Evolutionary conservation across 176 grass and related monocot genomes (phyloP).

Genomic region (Panicum miliaceum): DNA sequence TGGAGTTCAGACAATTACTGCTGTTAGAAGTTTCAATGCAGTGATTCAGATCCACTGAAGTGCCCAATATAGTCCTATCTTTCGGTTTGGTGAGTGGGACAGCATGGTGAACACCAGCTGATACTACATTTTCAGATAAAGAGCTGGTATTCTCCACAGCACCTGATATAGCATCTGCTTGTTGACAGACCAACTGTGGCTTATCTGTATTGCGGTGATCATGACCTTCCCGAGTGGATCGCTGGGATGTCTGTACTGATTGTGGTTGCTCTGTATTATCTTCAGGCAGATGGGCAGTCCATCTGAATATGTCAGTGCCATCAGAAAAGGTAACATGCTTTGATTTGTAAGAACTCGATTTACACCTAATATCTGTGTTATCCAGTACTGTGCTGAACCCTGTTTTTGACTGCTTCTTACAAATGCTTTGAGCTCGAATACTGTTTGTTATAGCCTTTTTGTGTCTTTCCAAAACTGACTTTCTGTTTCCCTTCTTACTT

Average conservation of each 20-base stretch:
- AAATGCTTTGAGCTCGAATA: conserved; percentile 58
- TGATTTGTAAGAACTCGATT: conserved; percentile 40
- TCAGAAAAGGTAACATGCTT: conserved; percentile 74
- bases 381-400: conserved; percentile 18
- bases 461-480: conserved; percentile 47
- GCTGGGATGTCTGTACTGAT: conserved; percentile 43
- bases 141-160: conserved; percentile 36
- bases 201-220: conserved; percentile 38
- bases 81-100: conserved; percentile 27
- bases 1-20: conserved; percentile 36
- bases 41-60: conserved; percentile 58
- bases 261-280: conserved; percentile 45
- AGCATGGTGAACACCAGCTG: conserved; percentile 16
- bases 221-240: conserved; percentile 25
- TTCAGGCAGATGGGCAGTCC: conserved; percentile 40
- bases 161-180: conserved; percentile 24
- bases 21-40: conserved; percentile 39
- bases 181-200: conserved; percentile 32
- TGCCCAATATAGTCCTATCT: conserved; percentile 16
- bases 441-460: conserved; percentile 48
- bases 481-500: conserved; percentile 51
- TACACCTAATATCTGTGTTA: conserved; percentile 28
- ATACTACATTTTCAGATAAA: conserved; percentile 46
- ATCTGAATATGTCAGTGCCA: conserved; percentile 45
- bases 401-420: conserved; percentile 60